These are phyloP conservation scores for Echites panduratus DNA, from an alignment of 257 asterid species.

Conservation along the genomic window DNA sequence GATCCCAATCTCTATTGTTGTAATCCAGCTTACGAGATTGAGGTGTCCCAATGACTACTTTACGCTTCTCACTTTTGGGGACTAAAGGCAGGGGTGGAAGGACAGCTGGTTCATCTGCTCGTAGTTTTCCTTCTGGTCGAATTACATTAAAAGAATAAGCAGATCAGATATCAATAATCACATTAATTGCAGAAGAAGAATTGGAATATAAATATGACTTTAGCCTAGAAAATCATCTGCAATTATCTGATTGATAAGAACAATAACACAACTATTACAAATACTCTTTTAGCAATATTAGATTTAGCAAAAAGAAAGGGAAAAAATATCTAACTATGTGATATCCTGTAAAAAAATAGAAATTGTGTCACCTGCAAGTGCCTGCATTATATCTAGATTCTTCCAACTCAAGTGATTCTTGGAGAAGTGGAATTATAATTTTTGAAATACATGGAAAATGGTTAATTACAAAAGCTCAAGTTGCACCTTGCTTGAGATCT, in stretches of 20 bases:
- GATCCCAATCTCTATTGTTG: constrained; percentile 87
- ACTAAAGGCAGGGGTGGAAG: constrained; percentile 85
- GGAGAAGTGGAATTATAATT: not conserved
- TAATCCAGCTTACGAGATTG: constrained; percentile 70
- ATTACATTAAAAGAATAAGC: constrained; percentile 6
- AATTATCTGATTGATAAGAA: not conserved
- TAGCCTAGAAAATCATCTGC: too few species aligned
- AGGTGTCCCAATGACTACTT: constrained; percentile 46
- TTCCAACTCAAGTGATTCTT: not conserved
- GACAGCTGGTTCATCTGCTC: constrained; percentile 77
- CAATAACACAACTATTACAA: not conserved
- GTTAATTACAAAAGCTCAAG: constrained; percentile 16
- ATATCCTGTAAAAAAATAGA: not conserved
- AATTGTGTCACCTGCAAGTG: not conserved
- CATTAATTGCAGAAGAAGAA: too few species aligned
- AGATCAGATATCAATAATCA: not conserved
- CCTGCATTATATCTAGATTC: not conserved
- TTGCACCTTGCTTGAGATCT: constrained; percentile 91
- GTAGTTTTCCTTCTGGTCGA: constrained; percentile 79
- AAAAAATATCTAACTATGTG: not conserved
- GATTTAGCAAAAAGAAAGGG: not conserved
- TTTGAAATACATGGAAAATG: not conserved
- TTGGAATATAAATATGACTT: too few species aligned
- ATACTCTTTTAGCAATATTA: not conserved
- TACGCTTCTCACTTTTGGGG: constrained; percentile 77